Conservation (phyloP, 208 protist species). For the Trypanosoma melophagium region DNA sequence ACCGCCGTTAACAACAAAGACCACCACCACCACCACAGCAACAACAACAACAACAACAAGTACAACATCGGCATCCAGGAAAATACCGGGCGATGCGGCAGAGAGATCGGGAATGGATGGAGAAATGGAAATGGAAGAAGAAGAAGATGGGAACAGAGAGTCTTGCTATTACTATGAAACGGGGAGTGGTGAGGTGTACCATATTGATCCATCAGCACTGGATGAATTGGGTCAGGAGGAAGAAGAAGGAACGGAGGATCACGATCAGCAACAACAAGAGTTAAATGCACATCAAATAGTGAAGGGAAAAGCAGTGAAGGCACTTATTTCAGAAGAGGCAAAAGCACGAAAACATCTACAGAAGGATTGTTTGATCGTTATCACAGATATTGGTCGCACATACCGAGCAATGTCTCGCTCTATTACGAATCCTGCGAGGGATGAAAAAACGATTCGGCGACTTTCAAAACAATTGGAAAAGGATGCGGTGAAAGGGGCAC, state of each 20-base stretch:
- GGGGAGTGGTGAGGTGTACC: constrained; percentile 50
- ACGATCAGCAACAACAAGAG: constrained; percentile 16
- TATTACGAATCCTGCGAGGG: neutral
- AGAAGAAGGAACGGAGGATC: constrained; percentile 7
- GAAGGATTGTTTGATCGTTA: constrained; percentile 19
- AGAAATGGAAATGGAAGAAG: neutral
- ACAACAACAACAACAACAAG: neutral
- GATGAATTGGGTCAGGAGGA: constrained; percentile 21
- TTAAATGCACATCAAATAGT: neutral
- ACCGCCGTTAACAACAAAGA: neutral
- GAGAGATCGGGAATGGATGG: too few species aligned
- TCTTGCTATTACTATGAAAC: constrained; percentile 58
- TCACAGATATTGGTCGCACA: constrained; percentile 25
- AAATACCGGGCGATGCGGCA: neutral
- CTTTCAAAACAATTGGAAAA: constrained; percentile 33
- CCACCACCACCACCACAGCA: neutral
- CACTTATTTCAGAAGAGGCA: constrained; percentile 20
- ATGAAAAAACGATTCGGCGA: constrained; percentile 1
- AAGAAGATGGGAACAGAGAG: neutral
- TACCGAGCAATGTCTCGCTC: constrained; percentile 18
- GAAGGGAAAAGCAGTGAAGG: constrained; percentile 9
- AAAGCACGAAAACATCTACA: constrained; percentile 16
- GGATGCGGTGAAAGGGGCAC: constrained; percentile 38
- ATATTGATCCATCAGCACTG: constrained; percentile 32
- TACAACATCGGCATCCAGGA: neutral